Evolutionary conservation across 1,284 basidiomycete genomes (phyloP), one percentile per base, ranked within the genome.

Genomic region (Serendipita sp.): DNA sequence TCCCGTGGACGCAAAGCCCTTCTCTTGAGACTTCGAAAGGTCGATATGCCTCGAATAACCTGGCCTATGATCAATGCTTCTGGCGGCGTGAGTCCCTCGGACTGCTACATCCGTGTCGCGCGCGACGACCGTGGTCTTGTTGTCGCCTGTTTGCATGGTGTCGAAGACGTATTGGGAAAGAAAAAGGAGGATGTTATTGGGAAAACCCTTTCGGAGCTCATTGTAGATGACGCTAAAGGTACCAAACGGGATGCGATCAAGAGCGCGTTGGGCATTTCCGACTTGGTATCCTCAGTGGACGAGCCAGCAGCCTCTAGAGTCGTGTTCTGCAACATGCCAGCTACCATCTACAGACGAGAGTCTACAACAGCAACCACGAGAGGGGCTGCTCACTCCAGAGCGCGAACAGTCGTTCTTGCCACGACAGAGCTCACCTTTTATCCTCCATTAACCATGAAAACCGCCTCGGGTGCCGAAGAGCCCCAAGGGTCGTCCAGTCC

Each of bases 1-100:
- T 91, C 91, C 1, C 94, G 93, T 71, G 91, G 91, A 0, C 77
- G 91, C 49, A 94, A 95, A 71, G 88, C 90, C 2, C 91, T 95
- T 68, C 83, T 95, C 49, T 77, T 94, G 22, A 84, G 82, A 64
- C 92, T 87, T 0, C 78, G 93, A 4, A 79, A 83, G 32, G 76
- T 85, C 58, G 78, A 80, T 66, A 84, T 93, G 76, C 82, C 83
- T 13, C 73, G 70, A 8, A 72, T 93, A 53, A 73, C 72, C 1
- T 92, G 88, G 89, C 76, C 75, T 3, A 72, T 73, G 42, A 70
- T 89, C 42, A 72, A 74, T 1, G 69, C 72, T 30, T 78, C 77
- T 12, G 81, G 82, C 17, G 82, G 81, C 5, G 65, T 83, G 58
- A 26, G 3, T 55, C 3, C 47, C 3, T 58, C 44, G 30, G 62